Evolutionary conservation across 2,329 filamentous ascomycete genomes (phyloP).

Genomic region (Calonectria multiphialidica): DNA sequence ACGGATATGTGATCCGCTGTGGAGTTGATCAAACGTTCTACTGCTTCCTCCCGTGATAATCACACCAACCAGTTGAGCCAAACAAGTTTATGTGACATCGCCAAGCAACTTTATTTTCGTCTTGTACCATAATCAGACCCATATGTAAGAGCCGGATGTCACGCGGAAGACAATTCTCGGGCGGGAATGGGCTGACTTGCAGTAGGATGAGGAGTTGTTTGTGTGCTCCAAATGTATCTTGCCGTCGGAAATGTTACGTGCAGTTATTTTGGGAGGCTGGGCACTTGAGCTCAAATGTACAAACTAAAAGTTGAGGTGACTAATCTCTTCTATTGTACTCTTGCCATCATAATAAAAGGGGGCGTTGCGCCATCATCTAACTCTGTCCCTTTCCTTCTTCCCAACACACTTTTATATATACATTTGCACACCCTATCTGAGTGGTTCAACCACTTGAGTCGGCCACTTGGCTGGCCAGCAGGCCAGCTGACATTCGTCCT

Average conservation of each 20-base stretch:
- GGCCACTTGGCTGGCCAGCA: not conserved
- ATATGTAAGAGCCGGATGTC: not conserved
- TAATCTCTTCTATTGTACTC: not conserved
- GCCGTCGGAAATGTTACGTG: not conserved
- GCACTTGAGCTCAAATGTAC: too few relatives aligned
- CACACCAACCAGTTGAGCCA: not conserved
- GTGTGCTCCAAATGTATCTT: not conserved
- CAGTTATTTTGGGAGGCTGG: not conserved
- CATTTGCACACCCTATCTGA: not conserved
- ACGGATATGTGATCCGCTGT: not conserved
- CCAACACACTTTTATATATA: not conserved
- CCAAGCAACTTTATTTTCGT: not conserved
- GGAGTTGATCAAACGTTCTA: too few relatives aligned
- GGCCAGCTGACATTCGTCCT: not conserved
- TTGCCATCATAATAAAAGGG: not conserved
- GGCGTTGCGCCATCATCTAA: not conserved
- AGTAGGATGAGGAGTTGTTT: not conserved
- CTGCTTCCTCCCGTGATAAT: not conserved
- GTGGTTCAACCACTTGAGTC: not conserved
- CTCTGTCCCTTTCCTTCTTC: not conserved
- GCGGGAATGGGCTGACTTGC: not conserved
- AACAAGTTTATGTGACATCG: not conserved
- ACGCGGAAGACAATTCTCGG: not conserved
- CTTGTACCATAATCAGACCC: not conserved
- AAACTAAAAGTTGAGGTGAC: not conserved